phyloP scores from a whole-genome alignment of 2,329 filamentous ascomycete genomes.

The Paecilomyces dactylethromorphus region DNA sequence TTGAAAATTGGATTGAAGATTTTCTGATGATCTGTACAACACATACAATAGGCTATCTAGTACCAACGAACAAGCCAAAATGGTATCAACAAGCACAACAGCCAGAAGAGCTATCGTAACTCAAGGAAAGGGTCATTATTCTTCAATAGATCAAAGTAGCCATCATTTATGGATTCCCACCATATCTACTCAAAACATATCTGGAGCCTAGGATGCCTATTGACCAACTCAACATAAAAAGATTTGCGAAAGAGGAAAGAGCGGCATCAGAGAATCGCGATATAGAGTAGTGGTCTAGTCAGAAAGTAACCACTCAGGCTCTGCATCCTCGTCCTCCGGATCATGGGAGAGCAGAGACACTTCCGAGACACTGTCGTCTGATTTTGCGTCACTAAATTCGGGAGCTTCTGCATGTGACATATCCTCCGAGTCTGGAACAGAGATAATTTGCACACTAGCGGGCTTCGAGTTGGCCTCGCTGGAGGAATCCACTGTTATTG shows the following conservation, averaged over 20 bases:
- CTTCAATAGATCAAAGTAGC: neutral
- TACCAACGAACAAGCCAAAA: neutral
- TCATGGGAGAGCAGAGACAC: slow-evolving; percentile 54
- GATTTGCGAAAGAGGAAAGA: neutral
- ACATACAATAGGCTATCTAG: no score
- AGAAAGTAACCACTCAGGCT: slow-evolving; percentile 55
- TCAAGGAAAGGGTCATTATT: neutral
- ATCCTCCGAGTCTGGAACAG: slow-evolving; percentile 10
- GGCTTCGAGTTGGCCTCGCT: slow-evolving; percentile 15
- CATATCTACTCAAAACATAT: neutral
- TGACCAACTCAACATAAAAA: neutral
- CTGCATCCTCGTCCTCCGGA: slow-evolving; percentile 59
- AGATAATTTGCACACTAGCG: slow-evolving; percentile 19
- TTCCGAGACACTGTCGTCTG: slow-evolving; percentile 34
- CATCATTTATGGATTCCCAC: neutral
- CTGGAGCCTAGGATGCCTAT: neutral
- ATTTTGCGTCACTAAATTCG: slow-evolving; percentile 14
- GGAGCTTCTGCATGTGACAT: slow-evolving; percentile 7
- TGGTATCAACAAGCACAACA: neutral
- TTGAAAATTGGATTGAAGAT: no score
- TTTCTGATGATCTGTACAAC: no score
- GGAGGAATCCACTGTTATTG: slow-evolving; percentile 20
- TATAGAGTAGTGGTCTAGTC: slow-evolving; percentile 12
- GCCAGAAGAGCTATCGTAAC: neutral
- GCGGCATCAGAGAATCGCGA: neutral